phyloP scores from a whole-genome alignment of 2,329 filamentous ascomycete species.

The Arthrocladium fulminans region DNA sequence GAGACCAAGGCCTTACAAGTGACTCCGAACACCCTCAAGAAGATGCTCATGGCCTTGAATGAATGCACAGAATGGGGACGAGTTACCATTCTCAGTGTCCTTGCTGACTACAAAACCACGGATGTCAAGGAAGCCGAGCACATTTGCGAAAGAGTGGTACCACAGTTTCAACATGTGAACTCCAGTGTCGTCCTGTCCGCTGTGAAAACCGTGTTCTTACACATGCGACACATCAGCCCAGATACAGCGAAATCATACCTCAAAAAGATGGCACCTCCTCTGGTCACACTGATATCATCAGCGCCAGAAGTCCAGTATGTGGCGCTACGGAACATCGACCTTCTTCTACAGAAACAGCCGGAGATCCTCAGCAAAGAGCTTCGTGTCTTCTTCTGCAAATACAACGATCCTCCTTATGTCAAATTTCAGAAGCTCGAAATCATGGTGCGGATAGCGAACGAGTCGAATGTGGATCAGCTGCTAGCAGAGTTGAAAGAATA shows the following conservation, averaged over 20 bases:
- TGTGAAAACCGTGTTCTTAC: conserved; percentile 93
- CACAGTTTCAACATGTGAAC: conserved; percentile 98
- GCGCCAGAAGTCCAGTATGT: conserved; percentile 97
- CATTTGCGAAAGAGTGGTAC: conserved; percentile 90
- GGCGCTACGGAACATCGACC: conserved; percentile 88
- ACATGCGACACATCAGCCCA: conserved; percentile 76
- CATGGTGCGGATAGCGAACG: conserved; percentile 98
- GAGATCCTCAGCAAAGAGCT: conserved; percentile 96
- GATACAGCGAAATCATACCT: conserved; percentile 77
- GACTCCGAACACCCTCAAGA: conserved; percentile 76
- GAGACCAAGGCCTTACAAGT: conserved; percentile 82
- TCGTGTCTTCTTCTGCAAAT: conserved; percentile 99
- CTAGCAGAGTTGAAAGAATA: conserved; percentile 95
- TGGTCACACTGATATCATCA: conserved; percentile 92
- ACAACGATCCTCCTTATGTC: conserved; percentile 95
- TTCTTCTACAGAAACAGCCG: conserved; percentile 88
- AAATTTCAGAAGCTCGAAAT: conserved; percentile 98
- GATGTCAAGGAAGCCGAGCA: conserved; percentile 96
- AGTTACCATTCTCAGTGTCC: conserved; percentile 80
- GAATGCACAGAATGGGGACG: conserved; percentile 98
- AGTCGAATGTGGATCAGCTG: conserved; percentile 90
- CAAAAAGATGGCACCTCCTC: conserved; percentile 96
- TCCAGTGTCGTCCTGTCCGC: conserved; percentile 94
- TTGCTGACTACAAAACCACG: conserved; percentile 77
- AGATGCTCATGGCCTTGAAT: conserved; percentile 90